Evolutionary conservation across 1,139 yeast species (phyloP).

Genomic region (Entelexis sorbosivorans): DNA sequence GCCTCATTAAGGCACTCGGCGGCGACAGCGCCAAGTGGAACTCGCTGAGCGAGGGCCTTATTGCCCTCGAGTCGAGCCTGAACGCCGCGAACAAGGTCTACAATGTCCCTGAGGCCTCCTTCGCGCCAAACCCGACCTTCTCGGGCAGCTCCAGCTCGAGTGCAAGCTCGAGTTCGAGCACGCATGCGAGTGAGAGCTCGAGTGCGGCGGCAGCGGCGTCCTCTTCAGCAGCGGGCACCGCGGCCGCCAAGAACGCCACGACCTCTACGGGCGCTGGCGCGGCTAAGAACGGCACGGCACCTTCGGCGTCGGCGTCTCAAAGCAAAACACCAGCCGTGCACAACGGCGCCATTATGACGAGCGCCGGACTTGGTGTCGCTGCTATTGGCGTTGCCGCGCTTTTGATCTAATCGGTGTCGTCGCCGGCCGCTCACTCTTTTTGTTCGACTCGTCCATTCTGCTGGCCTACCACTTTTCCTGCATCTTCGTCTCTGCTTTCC

Average conservation of each 20-base stretch:
- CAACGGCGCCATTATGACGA: conserved; percentile 8
- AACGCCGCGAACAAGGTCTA: conserved; percentile 17
- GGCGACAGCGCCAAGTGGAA: conserved; percentile 12
- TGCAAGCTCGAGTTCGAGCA: background rate
- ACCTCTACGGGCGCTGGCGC: background rate
- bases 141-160: background rate
- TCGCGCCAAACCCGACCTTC: conserved; percentile 13
- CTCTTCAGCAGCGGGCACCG: background rate
- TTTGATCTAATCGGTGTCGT: conserved; percentile 9
- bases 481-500: background rate
- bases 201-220: conserved; percentile 2
- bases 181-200: background rate
- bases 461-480: background rate
- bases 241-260: background rate
- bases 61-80: conserved; percentile 7
- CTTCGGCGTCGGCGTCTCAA: background rate
- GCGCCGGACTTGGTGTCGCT: conserved; percentile 12
- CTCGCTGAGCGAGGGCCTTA: conserved; percentile 2
- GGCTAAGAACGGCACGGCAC: background rate
- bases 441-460: too few species aligned
- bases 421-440: too few species aligned
- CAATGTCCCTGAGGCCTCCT: conserved; percentile 13
- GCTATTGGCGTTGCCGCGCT: conserved; percentile 21
- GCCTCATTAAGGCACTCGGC: conserved; percentile 2
- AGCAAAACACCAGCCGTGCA: conserved; percentile 3